Conservation (phyloP, 148 eudicot genomes). For the Diospyros kaki region DNA sequence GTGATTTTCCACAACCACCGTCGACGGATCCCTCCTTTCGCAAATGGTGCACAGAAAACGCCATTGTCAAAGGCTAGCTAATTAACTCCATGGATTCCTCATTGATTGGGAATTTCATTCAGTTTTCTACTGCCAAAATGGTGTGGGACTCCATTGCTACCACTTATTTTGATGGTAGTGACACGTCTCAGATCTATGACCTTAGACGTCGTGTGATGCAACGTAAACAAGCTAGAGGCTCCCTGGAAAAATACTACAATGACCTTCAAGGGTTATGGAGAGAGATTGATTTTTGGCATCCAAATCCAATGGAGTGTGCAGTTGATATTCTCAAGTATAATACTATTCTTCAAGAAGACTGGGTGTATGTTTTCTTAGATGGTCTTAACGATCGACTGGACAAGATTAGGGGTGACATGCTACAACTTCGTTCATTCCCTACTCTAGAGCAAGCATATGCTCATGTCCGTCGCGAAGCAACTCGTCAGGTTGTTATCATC, state of each 20-base stretch:
- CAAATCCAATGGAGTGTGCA: conserved; percentile 1
- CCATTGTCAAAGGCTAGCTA: conserved; percentile 2
- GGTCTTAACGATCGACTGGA: not conserved
- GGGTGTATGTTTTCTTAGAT: not conserved
- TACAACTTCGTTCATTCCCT: not conserved
- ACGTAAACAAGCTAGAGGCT: not conserved
- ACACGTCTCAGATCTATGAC: not conserved
- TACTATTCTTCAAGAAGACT: not conserved
- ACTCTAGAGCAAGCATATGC: conserved; percentile 3
- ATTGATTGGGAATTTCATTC: not conserved
- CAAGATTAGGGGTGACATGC: not conserved
- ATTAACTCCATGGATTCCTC: conserved; percentile 1
- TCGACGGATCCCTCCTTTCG: not conserved
- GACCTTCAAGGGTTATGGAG: not conserved
- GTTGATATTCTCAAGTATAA: not conserved
- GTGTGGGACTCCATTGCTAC: conserved; percentile 6
- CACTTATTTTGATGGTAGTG: not conserved
- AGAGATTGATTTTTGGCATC: not conserved
- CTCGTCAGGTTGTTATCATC: not conserved
- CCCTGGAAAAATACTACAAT: not conserved
- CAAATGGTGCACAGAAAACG: not conserved
- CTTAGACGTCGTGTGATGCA: not conserved
- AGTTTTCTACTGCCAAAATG: not conserved
- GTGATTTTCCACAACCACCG: not conserved
- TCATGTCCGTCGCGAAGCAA: not conserved